Evolutionary conservation across 257 asterid genomes (phyloP).

Genomic region (Petrea volubilis): DNA sequence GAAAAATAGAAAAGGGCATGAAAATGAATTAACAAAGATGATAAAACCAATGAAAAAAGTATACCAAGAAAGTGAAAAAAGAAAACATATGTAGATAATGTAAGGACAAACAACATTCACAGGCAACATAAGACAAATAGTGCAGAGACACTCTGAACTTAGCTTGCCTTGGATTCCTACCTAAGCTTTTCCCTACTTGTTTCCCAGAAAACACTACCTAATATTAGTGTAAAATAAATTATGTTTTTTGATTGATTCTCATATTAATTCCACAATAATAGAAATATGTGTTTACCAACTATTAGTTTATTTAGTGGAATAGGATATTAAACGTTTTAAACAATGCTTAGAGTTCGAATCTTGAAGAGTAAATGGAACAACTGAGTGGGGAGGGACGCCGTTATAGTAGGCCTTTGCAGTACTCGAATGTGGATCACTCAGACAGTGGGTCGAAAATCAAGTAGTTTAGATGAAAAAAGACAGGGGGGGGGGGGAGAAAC

Average conservation of each 20-base stretch:
- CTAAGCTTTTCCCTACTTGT: neutral
- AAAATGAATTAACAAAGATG: neutral
- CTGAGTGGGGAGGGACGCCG: no score
- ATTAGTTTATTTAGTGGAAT: no score
- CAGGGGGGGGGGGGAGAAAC: no score
- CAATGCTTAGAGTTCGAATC: no score
- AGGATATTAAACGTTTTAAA: no score
- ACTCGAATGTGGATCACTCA: no score
- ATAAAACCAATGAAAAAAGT: neutral
- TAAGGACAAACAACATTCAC: conserved; percentile 36
- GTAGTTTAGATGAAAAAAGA: no score
- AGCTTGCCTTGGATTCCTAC: conserved; percentile 36
- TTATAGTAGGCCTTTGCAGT: no score
- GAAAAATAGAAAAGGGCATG: neutral
- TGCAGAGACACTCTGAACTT: conserved; percentile 9
- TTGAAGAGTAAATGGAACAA: no score
- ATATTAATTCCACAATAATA: conserved; percentile 6
- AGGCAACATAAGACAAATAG: conserved; percentile 20
- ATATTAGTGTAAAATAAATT: neutral
- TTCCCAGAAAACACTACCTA: neutral
- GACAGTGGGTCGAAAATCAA: no score
- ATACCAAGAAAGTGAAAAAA: conserved; percentile 7
- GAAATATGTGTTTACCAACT: conserved; percentile 3
- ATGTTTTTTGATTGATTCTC: conserved; percentile 15
- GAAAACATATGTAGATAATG: neutral